phyloP scores from a whole-genome alignment of 306 rosid genomes.

The Albizia julibrissin region DNA sequence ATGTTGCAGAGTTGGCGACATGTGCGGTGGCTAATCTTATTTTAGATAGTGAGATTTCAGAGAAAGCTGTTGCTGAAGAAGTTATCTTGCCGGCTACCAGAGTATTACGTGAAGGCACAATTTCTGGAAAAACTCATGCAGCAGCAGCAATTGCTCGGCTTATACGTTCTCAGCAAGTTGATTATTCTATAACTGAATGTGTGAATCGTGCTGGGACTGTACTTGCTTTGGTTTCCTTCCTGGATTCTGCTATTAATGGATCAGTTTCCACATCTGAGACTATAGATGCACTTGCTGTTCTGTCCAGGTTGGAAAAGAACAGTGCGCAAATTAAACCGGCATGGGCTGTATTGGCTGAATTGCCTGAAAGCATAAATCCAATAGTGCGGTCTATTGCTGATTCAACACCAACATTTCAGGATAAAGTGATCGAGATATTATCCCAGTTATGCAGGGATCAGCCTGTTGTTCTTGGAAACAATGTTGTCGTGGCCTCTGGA shows the following conservation, averaged over 20 bases:
- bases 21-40: constrained; percentile 97
- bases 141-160: constrained; percentile 96
- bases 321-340: constrained; percentile 69
- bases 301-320: constrained; percentile 66
- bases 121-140: constrained; percentile 81
- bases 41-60: constrained; percentile 81
- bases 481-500: constrained; percentile 62
- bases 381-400: constrained; percentile 80
- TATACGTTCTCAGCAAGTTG: constrained; percentile 69
- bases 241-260: constrained; percentile 66
- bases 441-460: constrained; percentile 89
- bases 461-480: constrained; percentile 74
- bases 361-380: constrained; percentile 81
- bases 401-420: constrained; percentile 76
- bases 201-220: constrained; percentile 93
- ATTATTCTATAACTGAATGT: constrained; percentile 69
- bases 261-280: constrained; percentile 76
- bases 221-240: constrained; percentile 89
- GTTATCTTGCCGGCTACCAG: constrained; percentile 89
- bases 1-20: constrained; percentile 83
- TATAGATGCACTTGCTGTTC: constrained; percentile 90
- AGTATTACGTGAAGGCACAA: constrained; percentile 82
- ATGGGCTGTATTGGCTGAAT: constrained; percentile 90
- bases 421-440: constrained; percentile 89
- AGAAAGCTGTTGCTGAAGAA: constrained; percentile 78